Evolutionary conservation across 768 basidiomycete species (phyloP), one percentile per base, ranked within the genome.

Genomic region (Asterophora lycoperdoides): DNA sequence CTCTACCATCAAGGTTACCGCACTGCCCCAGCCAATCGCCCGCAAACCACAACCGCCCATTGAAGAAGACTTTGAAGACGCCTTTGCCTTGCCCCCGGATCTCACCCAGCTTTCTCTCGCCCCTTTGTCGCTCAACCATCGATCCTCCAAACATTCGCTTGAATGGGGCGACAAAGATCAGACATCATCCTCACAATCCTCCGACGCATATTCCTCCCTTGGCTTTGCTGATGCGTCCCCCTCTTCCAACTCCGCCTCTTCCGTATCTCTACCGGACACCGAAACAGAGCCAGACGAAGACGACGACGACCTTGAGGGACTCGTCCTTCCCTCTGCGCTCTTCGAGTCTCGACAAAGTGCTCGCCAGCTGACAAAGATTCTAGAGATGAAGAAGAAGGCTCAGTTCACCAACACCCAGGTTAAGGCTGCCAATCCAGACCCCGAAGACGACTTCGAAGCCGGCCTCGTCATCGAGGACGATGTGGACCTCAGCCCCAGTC

Each of bases 111-210:
- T 93, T 44, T 92, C 90, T 15, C 82, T 93, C 36, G 84, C 85
- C 35, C 87, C 91, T 44, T 70, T 84, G 48, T 80, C 86, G 26
- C 79, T 89, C 15, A 80, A 75, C 55, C 86, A 89, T 60, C 81
- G 85, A 44, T 77, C 85, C 8, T 91, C 90, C 48, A 91, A 91
- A 70, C 81, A 79, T 43, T 90, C 89, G 1, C 74, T 92, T 20
- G 89, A 90, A 68, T 91, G 89, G 87, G 74, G 85, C 26, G 89
- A 91, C 68, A 87, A 80, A 62, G 87, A 92, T 59, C 80, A 86
- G 38, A 86, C 89, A 1, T 81, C 78, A 4, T 89, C 88, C 5
- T 89, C 88, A 11, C 86, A 88, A 60, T 91, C 89, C n/a, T 92
- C 89, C 18, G 90, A 92, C 63, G 80, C 86, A 8, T 90, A 88